Base-by-base conservation (phyloP, 2,329 filamentous ascomycete species). In the Beauveria caledonica region DNA sequence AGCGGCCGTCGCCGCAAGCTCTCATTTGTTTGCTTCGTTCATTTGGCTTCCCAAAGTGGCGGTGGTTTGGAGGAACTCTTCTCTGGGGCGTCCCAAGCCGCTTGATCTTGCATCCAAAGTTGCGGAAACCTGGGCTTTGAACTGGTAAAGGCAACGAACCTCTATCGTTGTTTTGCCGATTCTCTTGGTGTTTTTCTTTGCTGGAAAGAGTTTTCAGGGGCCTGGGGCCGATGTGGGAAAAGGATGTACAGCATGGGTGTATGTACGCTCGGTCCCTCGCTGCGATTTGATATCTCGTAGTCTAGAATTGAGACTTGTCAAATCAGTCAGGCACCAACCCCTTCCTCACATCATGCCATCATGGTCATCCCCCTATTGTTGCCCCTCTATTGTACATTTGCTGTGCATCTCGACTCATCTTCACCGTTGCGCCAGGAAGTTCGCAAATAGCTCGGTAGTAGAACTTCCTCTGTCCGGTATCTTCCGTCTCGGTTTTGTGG, bases 201-300 rank as follows among this genome's bases (percentile, higher is more conserved):
- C 15, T 5, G 3, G 50, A 15, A n/a, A 19, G 2, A 3, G 17
- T 21, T 42, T n/a, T n/a, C n/a, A n/a, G n/a, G n/a, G n/a, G 3
- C 39, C 13, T 33, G 39, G 39, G 52, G 44, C 9, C 23, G 4
- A n/a, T 19, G n/a, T 19, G 10, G 44, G 33, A 50, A 50, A 50
- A 29, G 8, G 15, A 51, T 13, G 6, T 51, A 4, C 8, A n/a
- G 19, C n/a, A 44, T 39, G 42, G 54, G 29, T 15, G 21, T 36
- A 44, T 39, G 17, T 15, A 33, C 45, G 55, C 55, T 58, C 55
- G 55, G 55, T 50, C 55, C 54, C 54, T 57, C 54, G 54, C 54
- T 4, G 53, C 13, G 23, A 17, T n/a, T 33, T 46, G 40, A 19
- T 5, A 15, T 23, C 4, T 23, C 4, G 23, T 23, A 25, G 17